A percentile compares a stretch with the other conserved stretches of the same genome.
phyloP scores from a whole-genome alignment of 2,329 filamentous ascomycete species.

The Verticillium albo-atrum region DNA sequence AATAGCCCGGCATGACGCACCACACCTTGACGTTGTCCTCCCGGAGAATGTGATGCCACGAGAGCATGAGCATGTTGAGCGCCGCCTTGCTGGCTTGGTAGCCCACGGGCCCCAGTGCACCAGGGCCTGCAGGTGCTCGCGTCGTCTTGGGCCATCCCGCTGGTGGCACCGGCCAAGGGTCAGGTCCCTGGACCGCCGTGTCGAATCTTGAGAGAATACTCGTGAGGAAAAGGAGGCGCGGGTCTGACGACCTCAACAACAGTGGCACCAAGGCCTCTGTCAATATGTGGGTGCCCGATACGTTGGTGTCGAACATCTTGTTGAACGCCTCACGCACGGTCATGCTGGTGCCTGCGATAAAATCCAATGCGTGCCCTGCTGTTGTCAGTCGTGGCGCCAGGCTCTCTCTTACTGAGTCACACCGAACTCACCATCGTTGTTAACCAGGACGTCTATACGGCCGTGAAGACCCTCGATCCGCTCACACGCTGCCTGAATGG shows the following conservation, averaged over 20 bases:
- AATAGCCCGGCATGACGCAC: constrained; percentile 40
- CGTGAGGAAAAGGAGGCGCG: constrained; percentile 43
- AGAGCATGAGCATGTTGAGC: constrained; percentile 44
- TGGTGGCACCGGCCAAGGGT: constrained; percentile 19
- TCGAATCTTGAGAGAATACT: constrained; percentile 17
- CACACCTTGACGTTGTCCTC: constrained; percentile 48
- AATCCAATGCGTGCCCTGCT: neutral
- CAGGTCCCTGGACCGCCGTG: constrained; percentile 26
- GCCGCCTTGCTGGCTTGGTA: constrained; percentile 39
- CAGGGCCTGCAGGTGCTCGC: constrained; percentile 4
- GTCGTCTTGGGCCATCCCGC: constrained; percentile 38
- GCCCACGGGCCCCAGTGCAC: constrained; percentile 1
- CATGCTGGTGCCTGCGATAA: neutral
- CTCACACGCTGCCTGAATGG: constrained; percentile 25
- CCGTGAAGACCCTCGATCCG: constrained; percentile 19
- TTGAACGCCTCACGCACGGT: constrained; percentile 36
- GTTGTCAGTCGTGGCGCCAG: neutral
- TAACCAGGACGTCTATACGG: constrained; percentile 26
- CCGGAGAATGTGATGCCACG: constrained; percentile 34
- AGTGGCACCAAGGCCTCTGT: constrained; percentile 33
- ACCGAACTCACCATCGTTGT: constrained; percentile 19
- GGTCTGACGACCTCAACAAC: constrained; percentile 34
- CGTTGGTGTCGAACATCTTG: constrained; percentile 45
- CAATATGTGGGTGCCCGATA: constrained; percentile 36
- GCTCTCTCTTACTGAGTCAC: constrained; percentile 4